A percentile compares a stretch with the other conserved stretches of the same genome.
Conservation (phyloP, 2,329 filamentous ascomycete species). For the Amesomyces nigricolor region DNA sequence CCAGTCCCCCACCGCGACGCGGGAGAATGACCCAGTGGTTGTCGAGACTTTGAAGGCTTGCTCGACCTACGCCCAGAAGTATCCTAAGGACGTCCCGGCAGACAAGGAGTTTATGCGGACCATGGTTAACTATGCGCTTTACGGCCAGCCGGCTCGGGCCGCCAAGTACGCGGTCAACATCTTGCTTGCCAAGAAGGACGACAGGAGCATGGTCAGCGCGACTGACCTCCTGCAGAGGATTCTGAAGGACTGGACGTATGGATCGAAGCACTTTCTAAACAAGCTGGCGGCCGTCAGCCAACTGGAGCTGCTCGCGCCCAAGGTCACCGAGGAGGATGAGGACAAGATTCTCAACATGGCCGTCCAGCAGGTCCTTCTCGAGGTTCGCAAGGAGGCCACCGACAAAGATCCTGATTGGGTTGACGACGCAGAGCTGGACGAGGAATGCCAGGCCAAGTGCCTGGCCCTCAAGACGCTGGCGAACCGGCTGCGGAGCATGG, state of each 20-base stretch:
- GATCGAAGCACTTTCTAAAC: slow-evolving; percentile 66
- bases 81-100: slow-evolving; percentile 74
- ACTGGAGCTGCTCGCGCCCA: slow-evolving; percentile 67
- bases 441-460: slow-evolving; percentile 77
- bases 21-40: slow-evolving; percentile 64
- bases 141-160: slow-evolving; percentile 72
- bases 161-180: slow-evolving; percentile 94
- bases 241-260: slow-evolving; percentile 68
- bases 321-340: slow-evolving; percentile 65
- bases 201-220: slow-evolving; percentile 75
- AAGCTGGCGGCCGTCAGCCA: slow-evolving; percentile 68
- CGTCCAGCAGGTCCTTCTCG: slow-evolving; percentile 66
- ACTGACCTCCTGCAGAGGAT: slow-evolving; percentile 75
- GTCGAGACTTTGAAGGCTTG: slow-evolving; percentile 92
- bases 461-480: slow-evolving; percentile 80
- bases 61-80: slow-evolving; percentile 81
- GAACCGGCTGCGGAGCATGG: slow-evolving; percentile 67
- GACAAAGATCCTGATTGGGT: slow-evolving; percentile 60
- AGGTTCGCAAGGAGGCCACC: slow-evolving; percentile 58
- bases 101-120: slow-evolving; percentile 77
- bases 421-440: slow-evolving; percentile 61
- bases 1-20: slow-evolving; percentile 66
- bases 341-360: slow-evolving; percentile 75
- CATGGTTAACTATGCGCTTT: slow-evolving; percentile 75
- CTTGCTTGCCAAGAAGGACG: slow-evolving; percentile 65